These are phyloP conservation scores for Heterobasidion parviporum DNA, from an alignment of 1,284 basidiomycete genomes.

Conservation along the genomic window DNA sequence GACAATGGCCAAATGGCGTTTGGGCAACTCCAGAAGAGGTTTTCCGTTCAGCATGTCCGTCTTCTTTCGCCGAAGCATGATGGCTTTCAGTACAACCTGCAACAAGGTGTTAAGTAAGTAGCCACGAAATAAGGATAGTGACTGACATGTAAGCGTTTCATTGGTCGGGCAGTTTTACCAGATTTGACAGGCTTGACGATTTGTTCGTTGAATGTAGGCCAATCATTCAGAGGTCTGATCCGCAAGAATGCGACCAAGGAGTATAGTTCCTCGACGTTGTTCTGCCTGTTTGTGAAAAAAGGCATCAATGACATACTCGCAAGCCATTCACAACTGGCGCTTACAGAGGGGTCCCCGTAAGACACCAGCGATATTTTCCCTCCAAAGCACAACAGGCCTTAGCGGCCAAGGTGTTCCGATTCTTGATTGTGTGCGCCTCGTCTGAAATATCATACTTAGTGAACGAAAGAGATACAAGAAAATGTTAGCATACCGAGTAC, in stretches of 20 bases:
- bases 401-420: slow-evolving; percentile 76
- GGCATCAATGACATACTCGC: background rate
- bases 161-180: slow-evolving; percentile 62
- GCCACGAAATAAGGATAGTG: background rate
- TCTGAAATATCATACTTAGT: slow-evolving; percentile 37
- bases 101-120: background rate
- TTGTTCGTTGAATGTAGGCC: slow-evolving; percentile 69
- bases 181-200: slow-evolving; percentile 77
- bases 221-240: slow-evolving; percentile 77
- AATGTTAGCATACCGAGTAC: slow-evolving; percentile 59
- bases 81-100: slow-evolving; percentile 73
- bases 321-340: slow-evolving; percentile 15
- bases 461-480: background rate
- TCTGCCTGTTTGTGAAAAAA: slow-evolving; percentile 23
- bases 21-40: slow-evolving; percentile 78
- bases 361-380: slow-evolving; percentile 80
- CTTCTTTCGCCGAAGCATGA: slow-evolving; percentile 92
- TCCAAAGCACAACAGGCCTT: slow-evolving; percentile 76
- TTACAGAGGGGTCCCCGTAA: slow-evolving; percentile 87
- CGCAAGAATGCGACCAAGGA: slow-evolving; percentile 86
- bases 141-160: slow-evolving; percentile 76
- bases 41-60: slow-evolving; percentile 79
- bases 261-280: slow-evolving; percentile 85
- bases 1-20: slow-evolving; percentile 65
- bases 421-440: slow-evolving; percentile 98